Base-by-base conservation (phyloP, 345 rosid species). In the Eucalyptus sp. region DNA sequence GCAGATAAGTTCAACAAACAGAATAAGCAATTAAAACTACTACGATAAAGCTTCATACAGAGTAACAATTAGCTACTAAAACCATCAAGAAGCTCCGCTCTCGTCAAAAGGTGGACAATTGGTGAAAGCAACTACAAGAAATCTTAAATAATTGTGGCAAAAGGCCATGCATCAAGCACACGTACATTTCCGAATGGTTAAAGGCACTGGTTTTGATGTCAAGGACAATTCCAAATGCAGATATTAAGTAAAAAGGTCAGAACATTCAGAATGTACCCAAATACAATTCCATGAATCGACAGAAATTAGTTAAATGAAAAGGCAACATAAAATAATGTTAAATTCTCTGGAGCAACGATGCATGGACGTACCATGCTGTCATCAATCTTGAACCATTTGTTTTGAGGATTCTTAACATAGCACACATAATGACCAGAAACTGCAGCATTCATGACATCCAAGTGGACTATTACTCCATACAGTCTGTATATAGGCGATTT, bases 391-490 rank as follows among this genome's bases (percentile, higher is more conserved):
- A 93, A 98, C 99, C 99, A 98, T 92, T 95, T 96, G 93, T 96
- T 96, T 88, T 93, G 98, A 64, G 89, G 90, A 90, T 95, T 96
- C 91, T 94, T 96, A 5, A 98, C 94, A 83, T 98, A 98, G 94
- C 99, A 97, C 41, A 97, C 95, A 87, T 97, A 98, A 90, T 98
- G 99, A 50, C 99, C 99, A 44, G 99, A 95, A 93, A 96, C 96
- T 54, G 99, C 92, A 86, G 97, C 96, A 93, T 98, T 98, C 99
- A 95, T 96, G 87, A 93, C 41, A 91, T 98, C 99, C 96, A 96
- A 92, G 92, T 98, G 99, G 71, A 98, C 99, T 86, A 98, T 94
- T 33, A 98, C 99, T 89, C 97, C 99, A 90, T 93, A 98, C 88
- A 98, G 99, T 92, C 95, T 93, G 92, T 98, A 98, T 51, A 95